These are phyloP conservation scores for Raffaelea albimanens DNA, from an alignment of 2,329 filamentous ascomycete genomes.

Conservation along the genomic window DNA sequence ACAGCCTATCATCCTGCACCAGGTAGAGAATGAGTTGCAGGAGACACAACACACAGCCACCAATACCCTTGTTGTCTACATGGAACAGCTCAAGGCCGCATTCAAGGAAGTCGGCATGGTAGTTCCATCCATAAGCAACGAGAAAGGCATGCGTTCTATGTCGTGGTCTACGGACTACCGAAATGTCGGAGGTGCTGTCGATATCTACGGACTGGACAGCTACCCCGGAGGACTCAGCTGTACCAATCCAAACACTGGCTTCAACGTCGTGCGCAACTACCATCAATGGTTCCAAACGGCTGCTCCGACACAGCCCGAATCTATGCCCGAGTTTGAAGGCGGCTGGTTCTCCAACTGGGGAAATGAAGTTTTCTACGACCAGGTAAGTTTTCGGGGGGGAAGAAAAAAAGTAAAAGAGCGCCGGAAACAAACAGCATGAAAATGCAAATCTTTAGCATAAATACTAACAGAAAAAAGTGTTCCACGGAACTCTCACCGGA, in stretches of 20 bases:
- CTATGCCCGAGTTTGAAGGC: constrained; percentile 49
- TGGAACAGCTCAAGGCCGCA: constrained; percentile 11
- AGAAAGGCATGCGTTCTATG: constrained; percentile 29
- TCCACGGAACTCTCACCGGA: constrained; percentile 31
- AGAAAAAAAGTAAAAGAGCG: no score
- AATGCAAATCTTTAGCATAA: neutral
- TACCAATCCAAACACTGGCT: constrained; percentile 37
- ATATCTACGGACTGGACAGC: constrained; percentile 37
- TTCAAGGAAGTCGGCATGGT: constrained; percentile 8
- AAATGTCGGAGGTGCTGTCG: constrained; percentile 43
- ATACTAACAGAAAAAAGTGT: no score
- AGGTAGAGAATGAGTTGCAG: constrained; percentile 72
- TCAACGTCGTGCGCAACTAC: constrained; percentile 41
- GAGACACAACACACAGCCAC: constrained; percentile 8
- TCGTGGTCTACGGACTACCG: constrained; percentile 47
- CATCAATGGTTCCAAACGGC: constrained; percentile 49
- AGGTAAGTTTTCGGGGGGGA: no score
- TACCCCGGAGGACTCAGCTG: constrained; percentile 39
- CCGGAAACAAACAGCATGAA: no score
- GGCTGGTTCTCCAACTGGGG: constrained; percentile 57
- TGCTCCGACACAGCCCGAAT: constrained; percentile 42
- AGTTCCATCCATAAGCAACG: constrained; percentile 12
- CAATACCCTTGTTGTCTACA: constrained; percentile 11
- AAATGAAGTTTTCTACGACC: constrained; percentile 48
- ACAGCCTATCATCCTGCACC: constrained; percentile 62